Evolutionary conservation across 768 basidiomycete genomes (phyloP), one percentile per base, ranked within the genome.

Genomic region (Hygrocybe punicea): DNA sequence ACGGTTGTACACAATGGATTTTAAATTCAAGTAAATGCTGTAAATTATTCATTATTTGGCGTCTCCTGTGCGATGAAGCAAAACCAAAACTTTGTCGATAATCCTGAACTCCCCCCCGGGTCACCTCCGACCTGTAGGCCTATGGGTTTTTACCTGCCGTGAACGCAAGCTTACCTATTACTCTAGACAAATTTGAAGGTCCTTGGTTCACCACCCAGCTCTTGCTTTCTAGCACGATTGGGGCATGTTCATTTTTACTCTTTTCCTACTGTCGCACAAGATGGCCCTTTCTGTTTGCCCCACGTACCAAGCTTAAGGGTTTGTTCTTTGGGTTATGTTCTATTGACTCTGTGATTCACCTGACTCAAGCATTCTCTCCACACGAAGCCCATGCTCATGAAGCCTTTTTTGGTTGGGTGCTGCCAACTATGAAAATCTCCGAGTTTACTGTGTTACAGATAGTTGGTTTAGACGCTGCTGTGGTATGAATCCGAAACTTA

Each of bases 131-230:
- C 29, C 29, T 29, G 29, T 29, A 29, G 29, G 29, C 29, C 4
- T 29, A 4, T 29, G 29, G 29, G 29, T 29, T 29, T 8, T 29
- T 4, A 29, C 29, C n/a, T n/a, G n/a, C n/a, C n/a, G n/a, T n/a
- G n/a, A n/a, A n/a, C n/a, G n/a, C n/a, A n/a, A n/a, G n/a, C n/a
- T n/a, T n/a, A n/a, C n/a, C n/a, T n/a, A n/a, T n/a, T n/a, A 29
- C 46, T 16, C 14, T 19, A 91, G 89, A 78, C 61, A 89, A 81
- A 67, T 93, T 90, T 69, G 86, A 91, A 66, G 95, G 96, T 0
- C 93, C 94, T 34, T 98, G 97, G 97, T 89, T 99, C 71, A 84
- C 85, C 19, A 97, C 95, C 1, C 96, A 98, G 70, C 76, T 96
- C 16, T 71, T 80, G 2, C 83, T 98, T 33, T 90, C 96, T 3